These are phyloP conservation scores for Sporothrix euskadiensis DNA, from an alignment of 2,329 filamentous ascomycete species.

Conservation along the genomic window DNA sequence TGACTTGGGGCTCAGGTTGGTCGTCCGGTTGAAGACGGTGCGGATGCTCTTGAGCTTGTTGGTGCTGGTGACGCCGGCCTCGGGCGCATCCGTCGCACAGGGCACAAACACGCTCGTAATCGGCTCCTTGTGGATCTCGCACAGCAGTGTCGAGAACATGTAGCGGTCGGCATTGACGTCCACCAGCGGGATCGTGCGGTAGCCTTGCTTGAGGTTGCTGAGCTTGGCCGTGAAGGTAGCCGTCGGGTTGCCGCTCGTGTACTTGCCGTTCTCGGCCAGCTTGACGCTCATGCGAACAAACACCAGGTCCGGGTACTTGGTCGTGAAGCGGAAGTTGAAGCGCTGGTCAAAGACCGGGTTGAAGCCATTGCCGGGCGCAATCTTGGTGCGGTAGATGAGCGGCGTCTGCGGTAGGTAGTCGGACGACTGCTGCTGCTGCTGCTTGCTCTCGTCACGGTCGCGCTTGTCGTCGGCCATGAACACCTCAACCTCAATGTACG, in stretches of 20 bases:
- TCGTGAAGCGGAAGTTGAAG: slow-evolving; percentile 79
- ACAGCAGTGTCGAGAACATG: slow-evolving; percentile 92
- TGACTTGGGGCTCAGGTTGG: slow-evolving; percentile 53
- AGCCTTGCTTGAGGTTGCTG: slow-evolving; percentile 83
- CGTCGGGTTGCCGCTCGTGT: slow-evolving; percentile 62
- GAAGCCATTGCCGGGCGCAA: slow-evolving; percentile 86
- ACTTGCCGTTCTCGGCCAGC: slow-evolving; percentile 75
- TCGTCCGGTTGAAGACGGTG: slow-evolving; percentile 56
- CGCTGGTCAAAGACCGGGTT: slow-evolving; percentile 83
- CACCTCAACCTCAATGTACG: slow-evolving; percentile 92
- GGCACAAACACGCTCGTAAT: slow-evolving; percentile 59
- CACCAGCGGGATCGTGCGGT: slow-evolving; percentile 85
- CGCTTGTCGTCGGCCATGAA: slow-evolving; percentile 91
- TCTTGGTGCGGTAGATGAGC: slow-evolving; percentile 65
- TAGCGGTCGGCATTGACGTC: slow-evolving; percentile 90
- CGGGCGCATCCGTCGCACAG: slow-evolving; percentile 43
- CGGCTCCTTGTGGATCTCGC: slow-evolving; percentile 70
- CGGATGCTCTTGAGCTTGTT: slow-evolving; percentile 54
- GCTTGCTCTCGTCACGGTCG: slow-evolving; percentile 74
- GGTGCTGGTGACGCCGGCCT: slow-evolving; percentile 34
- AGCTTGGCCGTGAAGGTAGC: slow-evolving; percentile 94
- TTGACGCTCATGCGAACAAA: slow-evolving; percentile 93
- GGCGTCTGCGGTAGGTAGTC: slow-evolving; percentile 23
- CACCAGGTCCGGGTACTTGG: slow-evolving; percentile 90
- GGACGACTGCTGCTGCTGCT: slow-evolving; percentile 54